These are phyloP conservation scores for Protomyces inundatus DNA, from an alignment of 1,139 yeast species.

Conservation along the genomic window DNA sequence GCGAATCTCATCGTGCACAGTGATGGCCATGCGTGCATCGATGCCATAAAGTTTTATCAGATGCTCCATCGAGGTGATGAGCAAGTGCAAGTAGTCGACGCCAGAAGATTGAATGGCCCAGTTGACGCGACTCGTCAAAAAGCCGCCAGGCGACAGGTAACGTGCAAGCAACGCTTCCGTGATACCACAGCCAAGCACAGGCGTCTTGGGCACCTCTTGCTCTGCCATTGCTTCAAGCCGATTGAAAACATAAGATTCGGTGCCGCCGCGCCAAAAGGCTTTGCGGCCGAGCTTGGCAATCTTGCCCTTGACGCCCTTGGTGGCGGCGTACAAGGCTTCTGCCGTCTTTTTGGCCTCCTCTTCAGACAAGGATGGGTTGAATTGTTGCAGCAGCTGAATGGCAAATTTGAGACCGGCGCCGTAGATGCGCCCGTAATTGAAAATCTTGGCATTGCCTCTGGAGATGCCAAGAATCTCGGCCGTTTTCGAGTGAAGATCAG, in stretches of 20 bases:
- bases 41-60: constrained; percentile 58
- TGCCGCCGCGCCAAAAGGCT: constrained; percentile 79
- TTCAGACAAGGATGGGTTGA: constrained; percentile 67
- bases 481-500: constrained; percentile 92
- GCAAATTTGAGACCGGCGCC: constrained; percentile 97
- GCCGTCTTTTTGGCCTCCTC: constrained; percentile 67
- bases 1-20: constrained; percentile 94
- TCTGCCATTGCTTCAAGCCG: constrained; percentile 82
- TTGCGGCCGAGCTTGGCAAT: constrained; percentile 39
- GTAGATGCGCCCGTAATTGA: constrained; percentile 93
- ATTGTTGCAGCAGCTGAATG: constrained; percentile 68
- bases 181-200: constrained; percentile 88
- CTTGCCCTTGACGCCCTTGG: constrained; percentile 62
- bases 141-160: constrained; percentile 61
- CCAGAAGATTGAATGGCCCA: constrained; percentile 99
- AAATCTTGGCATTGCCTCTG: constrained; percentile 86
- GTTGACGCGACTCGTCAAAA: constrained; percentile 83
- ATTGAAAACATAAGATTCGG: constrained; percentile 88
- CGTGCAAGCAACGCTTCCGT: constrained; percentile 71
- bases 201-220: constrained; percentile 78
- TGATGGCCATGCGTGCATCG: constrained; percentile 73
- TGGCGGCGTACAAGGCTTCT: constrained; percentile 60
- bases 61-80: constrained; percentile 84
- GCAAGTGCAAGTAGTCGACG: constrained; percentile 84
- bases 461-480: constrained; percentile 84